Base-by-base conservation (phyloP, 2,329 filamentous ascomycete genomes). In the Aspergillus novofumigatus region DNA sequence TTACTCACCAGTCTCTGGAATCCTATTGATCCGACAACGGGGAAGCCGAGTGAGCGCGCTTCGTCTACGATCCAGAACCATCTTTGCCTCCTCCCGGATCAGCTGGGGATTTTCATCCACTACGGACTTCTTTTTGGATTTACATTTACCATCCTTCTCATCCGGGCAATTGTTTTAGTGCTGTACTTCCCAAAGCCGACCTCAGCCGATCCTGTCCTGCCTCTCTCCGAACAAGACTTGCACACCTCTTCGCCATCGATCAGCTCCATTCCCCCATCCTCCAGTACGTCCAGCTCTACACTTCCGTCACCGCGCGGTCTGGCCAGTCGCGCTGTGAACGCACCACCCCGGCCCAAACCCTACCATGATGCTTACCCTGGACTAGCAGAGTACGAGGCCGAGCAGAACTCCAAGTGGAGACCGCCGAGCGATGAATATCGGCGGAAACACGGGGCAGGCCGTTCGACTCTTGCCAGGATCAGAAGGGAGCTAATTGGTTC, bases 1-100 rank as follows among this genome's bases (percentile, higher is more conserved):
- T 79, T 94, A 60, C 86, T 97, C 77, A 83, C 92, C 44, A 96
- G 91, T 71, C 79, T 99, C 56, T 97, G 91, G 84, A 97, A 99
- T 69, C 94, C 94, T 0, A 81, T 97, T 54, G 89, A 92, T 65
- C 77, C 76, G 3, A 52, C 68, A 14, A 75, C 72, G 2, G 75
- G 75, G 32, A 72, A 69, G 32, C 52, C 75, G 3, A 55, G 64
- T 5, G 60, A 64, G 20, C 58, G 63, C 2, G 59, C 67, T 0
- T 64, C 62, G 1, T 60, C 69, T 1, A 97, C 93, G 0, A 75
- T 96, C 3, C 91, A 97, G 75, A 94, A 90, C 0, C 90, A 95
- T 62, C 83, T 97, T 2, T 99, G 94, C 70, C 83, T 99, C 1
- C 81, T 97, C 8, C 94, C 94, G 0, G 91, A 93, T 72, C 92